Evolutionary conservation across 352 stramenopile species (phyloP), one percentile per base, ranked within the genome.

Genomic region (Achlya hypogyna): DNA sequence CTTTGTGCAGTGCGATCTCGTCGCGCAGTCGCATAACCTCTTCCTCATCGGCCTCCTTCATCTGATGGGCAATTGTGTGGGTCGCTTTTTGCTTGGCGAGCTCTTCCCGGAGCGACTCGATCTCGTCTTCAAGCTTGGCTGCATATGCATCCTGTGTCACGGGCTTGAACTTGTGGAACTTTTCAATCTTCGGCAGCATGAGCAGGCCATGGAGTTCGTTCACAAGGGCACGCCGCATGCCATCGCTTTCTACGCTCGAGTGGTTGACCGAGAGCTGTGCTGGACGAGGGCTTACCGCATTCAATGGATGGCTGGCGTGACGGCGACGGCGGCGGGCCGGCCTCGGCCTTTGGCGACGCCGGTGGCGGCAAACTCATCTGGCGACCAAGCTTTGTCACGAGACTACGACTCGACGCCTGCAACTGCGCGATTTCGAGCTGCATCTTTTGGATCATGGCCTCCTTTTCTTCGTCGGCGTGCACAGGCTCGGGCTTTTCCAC

Each of bases 171-270:
- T 64, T 64, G 28, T 35, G 45, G 22, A 64, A 64, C 22, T 25
- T 64, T 29, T 64, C 22, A 31, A 64, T 64, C 25, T 35, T 35
- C n/a, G 54, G 54, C 5, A 64, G 32, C 23, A 31, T 51, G 35
- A 64, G 40, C 10, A 64, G 38, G 5, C 54, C 54, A 22, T 64
- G 54, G 28, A 64, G 54, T 27, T 64, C 54, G 40, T 64, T 64
- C 20, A 64, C 54, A 3, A 64, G 54, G 22, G 54, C 54, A 4
- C 54, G 54, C 18, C 47, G 45, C 23, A 34, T 64, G 16, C 5
- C 0, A 28, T 64, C 54, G n/a, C 35, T 22, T 18, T 64, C 54
- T 45, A 45, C 6, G 6, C 38, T n/a, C 2, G 6, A 45, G n/a
- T 6, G 6, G 14, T 16, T 14, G 34, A 42, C 14, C n/a, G 1